Base-by-base conservation (phyloP, 2,329 filamentous ascomycete genomes). In the Xylaria sp. region DNA sequence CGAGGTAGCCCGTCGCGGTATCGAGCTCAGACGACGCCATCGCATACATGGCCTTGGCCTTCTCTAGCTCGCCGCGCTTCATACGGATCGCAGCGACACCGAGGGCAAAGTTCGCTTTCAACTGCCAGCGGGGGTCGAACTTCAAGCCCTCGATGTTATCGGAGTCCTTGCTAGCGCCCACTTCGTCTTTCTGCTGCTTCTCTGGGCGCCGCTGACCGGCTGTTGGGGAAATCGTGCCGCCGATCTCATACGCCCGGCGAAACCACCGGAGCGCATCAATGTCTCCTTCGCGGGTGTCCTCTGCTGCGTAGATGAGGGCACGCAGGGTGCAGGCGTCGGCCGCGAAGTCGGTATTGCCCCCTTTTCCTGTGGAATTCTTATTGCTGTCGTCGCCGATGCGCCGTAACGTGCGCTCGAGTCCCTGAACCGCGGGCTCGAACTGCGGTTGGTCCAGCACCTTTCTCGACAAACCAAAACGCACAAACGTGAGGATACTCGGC, bases 321-420 rank as follows among this genome's bases (percentile, higher is more conserved):
- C 77, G 72, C n/a, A 82, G 69, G 0, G 81, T 81, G 12, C 80
- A 77, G 1, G 76, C 77, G 65, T 83, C 76, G 15, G 81, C 77
- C 50, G 70, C 70, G 7, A 60, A 62, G 18, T 61, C 65, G 45
- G 48, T 60, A 46, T 34, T 57, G 6, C 12, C 45, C 7, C 8
- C 39, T 45, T 34, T 61, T 25, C 50, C 36, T 4, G 6, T 50
- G 32, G 48, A n/a, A 53, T 15, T 18, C 12, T n/a, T 12, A 18
- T 25, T 32, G 20, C 76, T 55, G 28, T 77, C 67, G 13, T 64
- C 65, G 56, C 72, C 63, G 68, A 78, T 76, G 34, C 65, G 72
- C n/a, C 36, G 34, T 25, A 70, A 25, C 62, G 56, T 61, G 52
- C 52, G 20, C n/a, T 18, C 53, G 62, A 78, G 75, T 10, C 71